Conservation (phyloP, 2,329 filamentous ascomycete species). For the Colletotrichum falcatum region DNA sequence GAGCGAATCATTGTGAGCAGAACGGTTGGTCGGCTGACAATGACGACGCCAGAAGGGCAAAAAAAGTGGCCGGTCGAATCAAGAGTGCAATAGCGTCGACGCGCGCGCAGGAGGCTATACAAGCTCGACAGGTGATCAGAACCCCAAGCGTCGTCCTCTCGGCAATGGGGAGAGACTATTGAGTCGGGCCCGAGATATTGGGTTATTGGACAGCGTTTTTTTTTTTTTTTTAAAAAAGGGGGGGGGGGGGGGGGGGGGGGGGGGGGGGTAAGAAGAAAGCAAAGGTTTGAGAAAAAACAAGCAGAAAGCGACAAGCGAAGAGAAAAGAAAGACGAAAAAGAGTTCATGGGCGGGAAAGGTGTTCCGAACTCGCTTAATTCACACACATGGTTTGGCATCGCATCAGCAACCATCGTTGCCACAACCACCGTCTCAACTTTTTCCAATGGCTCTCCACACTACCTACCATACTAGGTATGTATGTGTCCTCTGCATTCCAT, state of each 20-base stretch:
- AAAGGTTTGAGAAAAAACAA: not conserved
- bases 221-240: no score
- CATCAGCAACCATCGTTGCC: slow-evolving; percentile 10
- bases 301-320: not conserved
- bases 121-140: not conserved
- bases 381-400: not conserved
- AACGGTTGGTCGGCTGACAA: slow-evolving; percentile 2
- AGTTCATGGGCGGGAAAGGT: not conserved
- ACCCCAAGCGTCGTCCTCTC: slow-evolving; percentile 16
- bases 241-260: no score
- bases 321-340: not conserved
- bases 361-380: not conserved
- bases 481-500: not conserved
- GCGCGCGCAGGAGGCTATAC: not conserved
- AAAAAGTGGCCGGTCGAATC: not conserved
- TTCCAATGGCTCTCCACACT: no score
- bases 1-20: not conserved
- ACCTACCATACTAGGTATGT: not conserved
- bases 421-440: slow-evolving; percentile 31
- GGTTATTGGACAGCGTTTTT: not conserved
- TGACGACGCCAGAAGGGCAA: slow-evolving; percentile 1
- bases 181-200: slow-evolving; percentile 28
- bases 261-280: no score
- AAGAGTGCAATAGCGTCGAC: slow-evolving; percentile 13
- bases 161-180: slow-evolving; percentile 30